A percentile compares a stretch with the other conserved stretches of the same genome.
Evolutionary conservation across 2,329 filamentous ascomycete genomes (phyloP).

Genomic region (Clathrospora elynae): DNA sequence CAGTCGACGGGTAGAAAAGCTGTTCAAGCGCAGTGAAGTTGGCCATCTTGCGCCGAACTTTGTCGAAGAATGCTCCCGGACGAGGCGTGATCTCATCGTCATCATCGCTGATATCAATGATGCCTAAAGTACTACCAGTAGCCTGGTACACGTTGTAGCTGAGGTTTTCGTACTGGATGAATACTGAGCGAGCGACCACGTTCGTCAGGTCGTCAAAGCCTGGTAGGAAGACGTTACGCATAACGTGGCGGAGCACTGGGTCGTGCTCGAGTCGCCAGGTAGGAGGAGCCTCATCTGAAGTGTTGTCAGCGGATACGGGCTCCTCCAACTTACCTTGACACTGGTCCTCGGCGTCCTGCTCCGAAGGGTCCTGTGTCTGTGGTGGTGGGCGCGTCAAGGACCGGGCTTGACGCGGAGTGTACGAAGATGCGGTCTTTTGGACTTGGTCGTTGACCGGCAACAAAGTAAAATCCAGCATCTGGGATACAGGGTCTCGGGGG

Average conservation of each 20-base stretch:
- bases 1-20: not conserved
- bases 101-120: not conserved
- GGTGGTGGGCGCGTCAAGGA: slow-evolving; percentile 2
- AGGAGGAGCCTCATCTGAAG: not conserved
- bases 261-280: slow-evolving; percentile 4
- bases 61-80: slow-evolving; percentile 1
- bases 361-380: too few species aligned
- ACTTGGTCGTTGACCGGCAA: not conserved
- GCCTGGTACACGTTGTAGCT: slow-evolving; percentile 9
- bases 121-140: slow-evolving; percentile 1
- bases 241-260: slow-evolving; percentile 4
- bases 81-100: not conserved
- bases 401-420: not conserved
- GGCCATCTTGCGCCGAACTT: not conserved
- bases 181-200: slow-evolving; percentile 3
- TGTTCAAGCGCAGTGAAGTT: not conserved
- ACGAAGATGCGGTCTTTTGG: not conserved
- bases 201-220: slow-evolving; percentile 5
- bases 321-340: not conserved
- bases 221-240: slow-evolving; percentile 4
- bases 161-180: slow-evolving; percentile 8
- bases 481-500: not conserved
- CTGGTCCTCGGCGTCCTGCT: too few species aligned
- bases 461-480: not conserved
- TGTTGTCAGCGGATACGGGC: not conserved